These are phyloP conservation scores for Monosporascus ibericus DNA, from an alignment of 2,329 filamentous ascomycete species.

Conservation along the genomic window DNA sequence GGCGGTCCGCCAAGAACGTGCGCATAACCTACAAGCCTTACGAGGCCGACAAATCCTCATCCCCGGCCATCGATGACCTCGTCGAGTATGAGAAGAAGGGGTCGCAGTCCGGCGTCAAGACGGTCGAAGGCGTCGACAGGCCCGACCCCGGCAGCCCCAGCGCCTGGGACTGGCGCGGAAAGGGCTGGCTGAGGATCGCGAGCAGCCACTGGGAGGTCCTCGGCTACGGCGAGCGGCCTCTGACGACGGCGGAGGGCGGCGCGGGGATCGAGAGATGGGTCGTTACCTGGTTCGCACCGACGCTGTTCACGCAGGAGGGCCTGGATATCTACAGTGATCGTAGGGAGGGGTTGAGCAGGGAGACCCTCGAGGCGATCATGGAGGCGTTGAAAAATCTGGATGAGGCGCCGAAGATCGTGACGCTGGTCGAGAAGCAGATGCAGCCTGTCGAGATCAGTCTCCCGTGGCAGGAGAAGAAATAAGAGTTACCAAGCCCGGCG, in stretches of 20 bases:
- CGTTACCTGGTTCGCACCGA: slow-evolving; percentile 81
- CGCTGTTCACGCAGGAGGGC: slow-evolving; percentile 75
- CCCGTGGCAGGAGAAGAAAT: slow-evolving; percentile 38
- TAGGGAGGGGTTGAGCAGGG: slow-evolving; percentile 51
- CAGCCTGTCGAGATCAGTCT: slow-evolving; percentile 43
- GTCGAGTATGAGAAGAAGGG: slow-evolving; percentile 52
- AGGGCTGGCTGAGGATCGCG: slow-evolving; percentile 66
- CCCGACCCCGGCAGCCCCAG: slow-evolving; percentile 29
- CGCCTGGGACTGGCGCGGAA: slow-evolving; percentile 72
- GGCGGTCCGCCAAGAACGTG: slow-evolving; percentile 74
- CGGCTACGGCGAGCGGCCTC: slow-evolving; percentile 58
- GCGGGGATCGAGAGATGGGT: slow-evolving; percentile 55
- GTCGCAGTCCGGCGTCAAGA: slow-evolving; percentile 44
- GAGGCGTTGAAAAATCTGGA: slow-evolving; percentile 45
- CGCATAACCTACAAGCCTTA: slow-evolving; percentile 67
- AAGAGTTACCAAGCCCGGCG: slow-evolving; percentile 1
- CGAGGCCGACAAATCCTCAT: slow-evolving; percentile 22
- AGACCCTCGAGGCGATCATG: slow-evolving; percentile 51
- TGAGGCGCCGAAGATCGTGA: slow-evolving; percentile 48
- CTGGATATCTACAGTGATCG: slow-evolving; percentile 70
- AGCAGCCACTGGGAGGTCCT: slow-evolving; percentile 76
- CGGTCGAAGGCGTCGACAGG: slow-evolving; percentile 60
- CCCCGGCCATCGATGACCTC: slow-evolving; percentile 58
- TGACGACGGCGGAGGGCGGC: slow-evolving; percentile 29
- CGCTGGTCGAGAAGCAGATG: slow-evolving; percentile 44